These are phyloP conservation scores for Saccharomycopsis sp. DNA, from an alignment of 805 yeast species.

Conservation along the genomic window DNA sequence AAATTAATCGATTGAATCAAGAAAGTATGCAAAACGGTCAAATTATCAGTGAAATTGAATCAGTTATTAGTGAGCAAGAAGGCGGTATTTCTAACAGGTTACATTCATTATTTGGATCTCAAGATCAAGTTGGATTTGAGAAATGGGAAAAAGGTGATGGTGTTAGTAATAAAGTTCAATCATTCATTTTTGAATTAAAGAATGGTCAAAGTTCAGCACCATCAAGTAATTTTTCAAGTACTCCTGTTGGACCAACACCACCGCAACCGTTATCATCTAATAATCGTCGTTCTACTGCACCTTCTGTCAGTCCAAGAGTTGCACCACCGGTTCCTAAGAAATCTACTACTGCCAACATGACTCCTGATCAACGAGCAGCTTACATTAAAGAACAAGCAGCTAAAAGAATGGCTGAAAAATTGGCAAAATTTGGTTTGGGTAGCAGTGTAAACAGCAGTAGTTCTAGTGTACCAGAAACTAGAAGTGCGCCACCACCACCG, in stretches of 20 bases:
- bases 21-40: slow-evolving; percentile 28
- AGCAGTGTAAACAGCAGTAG: slow-evolving; percentile 29
- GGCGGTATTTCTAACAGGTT: slow-evolving; percentile 32
- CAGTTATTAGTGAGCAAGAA: slow-evolving; percentile 56
- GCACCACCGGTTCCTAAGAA: slow-evolving; percentile 20
- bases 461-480: slow-evolving; percentile 2
- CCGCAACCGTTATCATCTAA: slow-evolving; percentile 3
- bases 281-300: slow-evolving; percentile 5
- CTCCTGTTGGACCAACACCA: too few species aligned
- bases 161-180: slow-evolving; percentile 58
- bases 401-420: slow-evolving; percentile 75
- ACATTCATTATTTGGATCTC: slow-evolving; percentile 27
- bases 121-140: slow-evolving; percentile 45
- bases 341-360: slow-evolving; percentile 27
- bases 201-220: slow-evolving; percentile 24
- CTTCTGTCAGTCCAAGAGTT: slow-evolving; percentile 21
- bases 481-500: slow-evolving; percentile 22
- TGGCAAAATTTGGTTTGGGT: slow-evolving; percentile 72
- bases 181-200: slow-evolving; percentile 52
- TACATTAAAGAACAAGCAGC: slow-evolving; percentile 75
- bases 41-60: slow-evolving; percentile 64
- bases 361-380: slow-evolving; percentile 69
- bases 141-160: slow-evolving; percentile 84
- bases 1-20: slow-evolving; percentile 37
- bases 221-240: slow-evolving; percentile 5